Conservation (phyloP, 805 yeast species). For the Nakazawaea ambrosiae region DNA sequence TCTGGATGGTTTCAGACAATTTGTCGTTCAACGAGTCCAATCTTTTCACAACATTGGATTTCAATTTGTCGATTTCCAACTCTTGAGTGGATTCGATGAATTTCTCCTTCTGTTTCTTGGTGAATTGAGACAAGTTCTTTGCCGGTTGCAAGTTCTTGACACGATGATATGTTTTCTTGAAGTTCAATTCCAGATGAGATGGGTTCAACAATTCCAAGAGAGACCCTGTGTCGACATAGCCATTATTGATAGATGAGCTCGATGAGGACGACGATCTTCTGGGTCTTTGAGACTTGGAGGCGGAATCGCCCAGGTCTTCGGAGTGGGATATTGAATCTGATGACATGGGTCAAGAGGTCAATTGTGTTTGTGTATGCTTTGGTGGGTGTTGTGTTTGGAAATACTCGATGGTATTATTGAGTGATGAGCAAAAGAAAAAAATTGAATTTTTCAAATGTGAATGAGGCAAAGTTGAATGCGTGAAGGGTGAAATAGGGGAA, state of each 20-base stretch:
- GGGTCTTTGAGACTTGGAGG: too few species aligned
- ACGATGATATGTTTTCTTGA: slow-evolving; percentile 9
- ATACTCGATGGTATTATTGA: too few species aligned
- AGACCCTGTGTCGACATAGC: slow-evolving; percentile 1
- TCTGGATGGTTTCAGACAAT: slow-evolving; percentile 28
- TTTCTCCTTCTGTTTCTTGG: slow-evolving; percentile 18
- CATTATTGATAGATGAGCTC: background rate
- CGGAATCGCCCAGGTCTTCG: background rate
- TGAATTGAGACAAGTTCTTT: slow-evolving; percentile 12
- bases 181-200: slow-evolving; percentile 8
- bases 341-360: background rate
- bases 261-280: background rate
- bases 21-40: slow-evolving; percentile 32
- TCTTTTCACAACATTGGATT: slow-evolving; percentile 17
- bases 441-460: too few species aligned
- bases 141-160: slow-evolving; percentile 11
- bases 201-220: slow-evolving; percentile 11
- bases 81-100: slow-evolving; percentile 19
- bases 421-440: too few species aligned
- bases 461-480: too few species aligned
- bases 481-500: too few species aligned
- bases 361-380: too few species aligned
- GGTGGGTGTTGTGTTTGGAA: too few species aligned
- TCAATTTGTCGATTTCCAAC: slow-evolving; percentile 22
- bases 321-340: background rate